Conservation (phyloP, 2,329 filamentous ascomycete species). For the Trichoderma koningii region DNA sequence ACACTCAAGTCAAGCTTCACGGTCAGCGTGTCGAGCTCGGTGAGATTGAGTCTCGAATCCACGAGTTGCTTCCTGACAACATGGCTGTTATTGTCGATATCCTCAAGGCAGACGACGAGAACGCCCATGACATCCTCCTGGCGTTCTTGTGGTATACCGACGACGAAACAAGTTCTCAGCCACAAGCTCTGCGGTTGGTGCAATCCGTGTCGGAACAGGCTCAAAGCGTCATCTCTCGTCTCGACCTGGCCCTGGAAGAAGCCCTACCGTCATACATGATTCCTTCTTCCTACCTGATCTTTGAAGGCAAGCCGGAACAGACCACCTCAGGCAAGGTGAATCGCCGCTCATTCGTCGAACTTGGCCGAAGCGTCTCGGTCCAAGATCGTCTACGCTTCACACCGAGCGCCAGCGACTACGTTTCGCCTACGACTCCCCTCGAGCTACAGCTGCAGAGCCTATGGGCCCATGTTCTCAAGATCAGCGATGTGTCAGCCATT, state of each 20-base stretch:
- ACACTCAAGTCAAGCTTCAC: constrained; percentile 23
- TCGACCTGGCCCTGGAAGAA: constrained; percentile 14
- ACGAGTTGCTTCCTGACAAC: neutral
- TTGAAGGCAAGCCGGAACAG: constrained; percentile 28
- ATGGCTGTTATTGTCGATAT: constrained; percentile 16
- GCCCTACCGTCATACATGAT: constrained; percentile 31
- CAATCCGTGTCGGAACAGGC: constrained; percentile 6
- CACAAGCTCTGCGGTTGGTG: constrained; percentile 16
- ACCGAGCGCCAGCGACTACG: neutral
- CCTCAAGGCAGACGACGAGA: constrained; percentile 13
- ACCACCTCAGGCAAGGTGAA: constrained; percentile 29
- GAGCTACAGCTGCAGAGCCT: constrained; percentile 23
- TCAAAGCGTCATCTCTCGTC: constrained; percentile 22
- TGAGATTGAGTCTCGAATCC: constrained; percentile 24
- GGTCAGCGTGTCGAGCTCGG: constrained; percentile 23
- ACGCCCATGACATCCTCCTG: neutral
- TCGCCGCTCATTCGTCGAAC: neutral
- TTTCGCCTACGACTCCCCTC: neutral
- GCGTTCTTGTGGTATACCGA: constrained; percentile 15
- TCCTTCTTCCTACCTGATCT: constrained; percentile 29
- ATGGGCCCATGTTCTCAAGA: constrained; percentile 29
- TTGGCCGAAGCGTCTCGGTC: neutral
- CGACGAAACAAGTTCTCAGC: neutral
- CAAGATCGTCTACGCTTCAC: constrained; percentile 1
- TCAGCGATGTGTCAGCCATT: neutral